These are phyloP conservation scores for Aspergillus ochraceus DNA, from an alignment of 2,329 filamentous ascomycete genomes.

Conservation along the genomic window DNA sequence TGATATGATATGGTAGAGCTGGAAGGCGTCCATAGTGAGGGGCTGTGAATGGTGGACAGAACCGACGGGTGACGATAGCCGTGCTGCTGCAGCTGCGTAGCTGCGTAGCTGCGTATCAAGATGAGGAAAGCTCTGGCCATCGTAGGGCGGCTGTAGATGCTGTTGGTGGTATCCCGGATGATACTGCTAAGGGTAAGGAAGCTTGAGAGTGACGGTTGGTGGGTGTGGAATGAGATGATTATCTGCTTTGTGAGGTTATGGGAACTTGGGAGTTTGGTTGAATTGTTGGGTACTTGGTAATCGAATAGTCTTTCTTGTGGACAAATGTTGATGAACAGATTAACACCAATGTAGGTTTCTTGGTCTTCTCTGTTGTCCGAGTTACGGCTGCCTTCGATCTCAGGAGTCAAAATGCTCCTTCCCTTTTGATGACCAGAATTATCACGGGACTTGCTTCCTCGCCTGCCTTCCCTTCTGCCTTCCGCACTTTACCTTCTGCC, in stretches of 20 bases:
- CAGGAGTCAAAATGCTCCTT: not conserved
- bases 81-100: conserved; percentile 28
- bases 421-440: not conserved
- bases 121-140: conserved; percentile 34
- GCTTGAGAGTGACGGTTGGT: not conserved
- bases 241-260: not conserved
- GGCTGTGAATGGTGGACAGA: conserved; percentile 59
- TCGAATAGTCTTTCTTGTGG: too few species aligned
- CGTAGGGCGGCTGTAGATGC: conserved; percentile 29
- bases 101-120: conserved; percentile 16
- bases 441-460: not conserved
- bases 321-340: too few species aligned
- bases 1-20: too few species aligned
- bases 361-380: too few species aligned
- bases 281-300: not conserved
- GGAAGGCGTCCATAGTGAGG: conserved; percentile 27
- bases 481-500: too few species aligned
- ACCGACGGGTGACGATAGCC: conserved; percentile 58
- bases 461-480: not conserved
- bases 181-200: conserved; percentile 23
- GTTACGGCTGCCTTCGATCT: not conserved
- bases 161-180: conserved; percentile 31
- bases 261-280: not conserved
- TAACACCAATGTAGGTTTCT: too few species aligned
- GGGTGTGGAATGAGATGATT: not conserved